These are phyloP conservation scores for Naganishia antarctica DNA, from an alignment of 768 basidiomycete species.

Conservation along the genomic window DNA sequence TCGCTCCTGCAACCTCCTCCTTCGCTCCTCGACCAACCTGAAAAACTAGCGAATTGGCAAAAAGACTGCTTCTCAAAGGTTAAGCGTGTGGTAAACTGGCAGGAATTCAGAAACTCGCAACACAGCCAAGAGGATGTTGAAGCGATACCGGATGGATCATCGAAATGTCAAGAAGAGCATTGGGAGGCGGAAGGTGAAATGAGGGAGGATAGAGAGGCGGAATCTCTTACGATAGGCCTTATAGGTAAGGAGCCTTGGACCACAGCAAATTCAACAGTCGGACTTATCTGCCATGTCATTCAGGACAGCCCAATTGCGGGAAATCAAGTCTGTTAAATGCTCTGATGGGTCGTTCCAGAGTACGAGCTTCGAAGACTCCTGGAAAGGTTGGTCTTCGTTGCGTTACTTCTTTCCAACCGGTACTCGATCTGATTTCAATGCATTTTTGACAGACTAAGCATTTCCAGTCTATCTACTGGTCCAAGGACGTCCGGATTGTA, in stretches of 20 bases:
- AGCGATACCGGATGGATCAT: constrained; percentile 3
- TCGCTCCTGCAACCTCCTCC: constrained; percentile 67
- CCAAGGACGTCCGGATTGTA: constrained; percentile 75
- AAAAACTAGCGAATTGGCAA: constrained; percentile 60
- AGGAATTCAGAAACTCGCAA: constrained; percentile 52
- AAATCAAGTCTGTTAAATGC: constrained; percentile 98
- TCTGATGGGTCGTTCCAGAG: constrained; percentile 90
- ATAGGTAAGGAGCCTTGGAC: constrained; percentile 57
- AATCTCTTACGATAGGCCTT: constrained; percentile 67
- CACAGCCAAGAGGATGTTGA: neutral
- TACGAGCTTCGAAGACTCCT: constrained; percentile 51
- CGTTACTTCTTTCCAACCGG: too few relatives aligned
- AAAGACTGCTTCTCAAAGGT: constrained; percentile 53
- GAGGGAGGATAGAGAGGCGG: constrained; percentile 29
- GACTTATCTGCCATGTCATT: constrained; percentile 56
- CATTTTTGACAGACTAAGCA: constrained; percentile 99
- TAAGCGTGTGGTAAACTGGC: constrained; percentile 69
- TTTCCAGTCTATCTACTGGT: constrained; percentile 87
- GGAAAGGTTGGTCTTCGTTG: constrained; percentile 37
- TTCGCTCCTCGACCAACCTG: constrained; percentile 54
- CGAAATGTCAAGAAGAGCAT: constrained; percentile 35
- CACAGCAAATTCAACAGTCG: constrained; percentile 39
- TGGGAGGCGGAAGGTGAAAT: constrained; percentile 29
- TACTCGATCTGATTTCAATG: too few relatives aligned
- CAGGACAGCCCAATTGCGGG: constrained; percentile 93